Evolutionary conservation across 2,329 filamentous ascomycete genomes (phyloP).

Genomic region (Fusarium coffeatum): DNA sequence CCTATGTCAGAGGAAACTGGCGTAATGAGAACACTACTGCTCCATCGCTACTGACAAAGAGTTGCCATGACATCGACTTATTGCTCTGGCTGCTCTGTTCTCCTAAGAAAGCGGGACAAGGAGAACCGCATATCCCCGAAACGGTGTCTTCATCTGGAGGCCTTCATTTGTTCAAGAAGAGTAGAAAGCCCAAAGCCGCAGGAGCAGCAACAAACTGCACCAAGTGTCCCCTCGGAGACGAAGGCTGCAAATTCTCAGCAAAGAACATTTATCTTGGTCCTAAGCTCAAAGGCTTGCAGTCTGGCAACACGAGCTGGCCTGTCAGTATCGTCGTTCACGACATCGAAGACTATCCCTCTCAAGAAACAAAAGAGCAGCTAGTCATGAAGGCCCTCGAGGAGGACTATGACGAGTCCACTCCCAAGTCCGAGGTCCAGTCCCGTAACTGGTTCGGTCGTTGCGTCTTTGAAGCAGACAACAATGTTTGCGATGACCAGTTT

Average conservation of each 20-base stretch:
- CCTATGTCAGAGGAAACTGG: conserved; percentile 95
- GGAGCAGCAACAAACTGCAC: conserved; percentile 88
- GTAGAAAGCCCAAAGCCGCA: conserved; percentile 80
- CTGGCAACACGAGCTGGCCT: conserved; percentile 81
- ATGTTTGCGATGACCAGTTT: conserved; percentile 91
- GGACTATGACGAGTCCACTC: conserved; percentile 64
- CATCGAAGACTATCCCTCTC: conserved; percentile 78
- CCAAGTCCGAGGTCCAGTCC: conserved; percentile 59
- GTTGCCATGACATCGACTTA: conserved; percentile 95
- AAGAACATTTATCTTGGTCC: conserved; percentile 82
- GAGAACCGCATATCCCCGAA: conserved; percentile 76
- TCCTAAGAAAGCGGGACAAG: conserved; percentile 61
- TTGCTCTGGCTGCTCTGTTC: conserved; percentile 91
- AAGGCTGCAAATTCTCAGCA: conserved; percentile 85
- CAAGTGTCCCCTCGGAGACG: conserved; percentile 74
- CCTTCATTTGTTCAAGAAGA: conserved; percentile 80
- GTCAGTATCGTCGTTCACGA: conserved; percentile 91
- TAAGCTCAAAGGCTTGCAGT: conserved; percentile 68
- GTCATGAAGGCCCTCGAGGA: conserved; percentile 59
- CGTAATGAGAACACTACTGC: conserved; percentile 80
- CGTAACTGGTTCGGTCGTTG: conserved; percentile 91
- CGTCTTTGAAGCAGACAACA: conserved; percentile 92
- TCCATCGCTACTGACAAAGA: conserved; percentile 90
- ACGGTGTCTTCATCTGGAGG: conserved; percentile 80
- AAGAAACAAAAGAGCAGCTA: conserved; percentile 54